A percentile compares a stretch with the other conserved stretches of the same genome.
phyloP scores from a whole-genome alignment of 352 stramenopile species.

The Phytophthora quininea region DNA sequence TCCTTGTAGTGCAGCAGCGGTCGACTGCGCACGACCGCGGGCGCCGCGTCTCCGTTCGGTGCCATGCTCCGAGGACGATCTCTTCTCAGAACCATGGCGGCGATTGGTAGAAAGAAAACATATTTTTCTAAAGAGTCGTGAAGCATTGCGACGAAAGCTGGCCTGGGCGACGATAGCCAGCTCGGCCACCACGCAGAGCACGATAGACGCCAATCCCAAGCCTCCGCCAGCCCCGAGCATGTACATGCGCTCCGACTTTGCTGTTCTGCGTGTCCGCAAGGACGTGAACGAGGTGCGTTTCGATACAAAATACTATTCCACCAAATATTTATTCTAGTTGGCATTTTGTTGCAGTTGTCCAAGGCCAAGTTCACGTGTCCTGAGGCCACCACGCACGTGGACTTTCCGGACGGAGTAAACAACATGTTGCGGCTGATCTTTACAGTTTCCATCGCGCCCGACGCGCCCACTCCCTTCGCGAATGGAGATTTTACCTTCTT shows the following conservation, averaged over 20 bases:
- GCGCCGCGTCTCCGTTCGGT: conserved; percentile 19
- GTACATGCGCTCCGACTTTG: conserved; percentile 83
- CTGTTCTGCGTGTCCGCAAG: conserved; percentile 80
- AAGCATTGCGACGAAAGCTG: not conserved
- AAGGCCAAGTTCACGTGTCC: conserved; percentile 84
- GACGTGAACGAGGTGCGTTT: conserved; percentile 80
- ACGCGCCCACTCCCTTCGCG: conserved; percentile 57
- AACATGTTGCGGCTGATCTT: conserved; percentile 87
- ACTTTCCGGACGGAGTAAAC: conserved; percentile 81
- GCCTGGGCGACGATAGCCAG: not conserved
- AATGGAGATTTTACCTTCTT: conserved; percentile 89
- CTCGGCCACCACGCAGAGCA: not conserved
- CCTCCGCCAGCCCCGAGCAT: conserved; percentile 25
- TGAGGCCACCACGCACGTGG: conserved; percentile 79
- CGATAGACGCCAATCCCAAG: not conserved
- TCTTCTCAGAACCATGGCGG: no score
- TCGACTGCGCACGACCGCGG: conserved; percentile 37
- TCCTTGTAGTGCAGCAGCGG: conserved; percentile 81
- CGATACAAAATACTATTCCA: no score
- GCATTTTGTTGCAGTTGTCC: conserved; percentile 48
- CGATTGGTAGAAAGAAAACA: no score
- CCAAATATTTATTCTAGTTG: no score
- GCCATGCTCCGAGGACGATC: conserved; percentile 15
- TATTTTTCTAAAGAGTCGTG: no score
- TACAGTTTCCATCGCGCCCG: conserved; percentile 77